These are phyloP conservation scores for Aphelidium insulamus DNA, from an alignment of 371 early-diverging fungal species.

Conservation along the genomic window DNA sequence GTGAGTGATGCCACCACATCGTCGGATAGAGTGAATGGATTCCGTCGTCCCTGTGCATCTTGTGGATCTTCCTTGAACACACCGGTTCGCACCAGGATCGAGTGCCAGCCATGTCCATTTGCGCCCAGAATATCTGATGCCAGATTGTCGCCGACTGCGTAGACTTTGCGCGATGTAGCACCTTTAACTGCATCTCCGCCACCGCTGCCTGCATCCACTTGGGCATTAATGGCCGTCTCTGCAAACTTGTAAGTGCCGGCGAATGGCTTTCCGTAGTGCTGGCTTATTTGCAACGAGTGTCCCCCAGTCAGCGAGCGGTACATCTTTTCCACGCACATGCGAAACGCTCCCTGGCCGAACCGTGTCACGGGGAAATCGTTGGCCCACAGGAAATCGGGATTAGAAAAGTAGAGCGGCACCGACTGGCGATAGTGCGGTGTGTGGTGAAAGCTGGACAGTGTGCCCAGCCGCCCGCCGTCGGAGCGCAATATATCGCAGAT, in stretches of 20 bases:
- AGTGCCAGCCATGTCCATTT: slow-evolving; percentile 54
- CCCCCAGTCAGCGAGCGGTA: slow-evolving; percentile 13
- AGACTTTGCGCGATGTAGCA: slow-evolving; percentile 12
- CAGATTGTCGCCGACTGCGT: slow-evolving; percentile 57
- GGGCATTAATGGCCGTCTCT: slow-evolving; percentile 19
- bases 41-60: too few species aligned
- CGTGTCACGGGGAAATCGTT: slow-evolving; percentile 55
- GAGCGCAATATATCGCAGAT: slow-evolving; percentile 46
- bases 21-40: too few species aligned
- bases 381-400: slow-evolving; percentile 55
- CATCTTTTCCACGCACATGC: slow-evolving; percentile 35
- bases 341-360: slow-evolving; percentile 60
- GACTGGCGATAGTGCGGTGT: slow-evolving; percentile 10
- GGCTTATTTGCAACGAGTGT: neutral
- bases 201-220: slow-evolving; percentile 6
- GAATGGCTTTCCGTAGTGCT: neutral
- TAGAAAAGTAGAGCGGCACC: slow-evolving; percentile 57
- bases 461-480: slow-evolving; percentile 31
- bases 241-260: slow-evolving; percentile 44
- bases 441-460: slow-evolving; percentile 10
- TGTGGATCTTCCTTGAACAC: too few species aligned
- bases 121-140: slow-evolving; percentile 55
- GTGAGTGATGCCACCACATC: too few species aligned
- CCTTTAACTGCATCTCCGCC: slow-evolving; percentile 2
- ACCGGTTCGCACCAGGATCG: slow-evolving; percentile 58